Conservation (phyloP, 1,284 basidiomycete genomes). For the Pascua sp. region DNA sequence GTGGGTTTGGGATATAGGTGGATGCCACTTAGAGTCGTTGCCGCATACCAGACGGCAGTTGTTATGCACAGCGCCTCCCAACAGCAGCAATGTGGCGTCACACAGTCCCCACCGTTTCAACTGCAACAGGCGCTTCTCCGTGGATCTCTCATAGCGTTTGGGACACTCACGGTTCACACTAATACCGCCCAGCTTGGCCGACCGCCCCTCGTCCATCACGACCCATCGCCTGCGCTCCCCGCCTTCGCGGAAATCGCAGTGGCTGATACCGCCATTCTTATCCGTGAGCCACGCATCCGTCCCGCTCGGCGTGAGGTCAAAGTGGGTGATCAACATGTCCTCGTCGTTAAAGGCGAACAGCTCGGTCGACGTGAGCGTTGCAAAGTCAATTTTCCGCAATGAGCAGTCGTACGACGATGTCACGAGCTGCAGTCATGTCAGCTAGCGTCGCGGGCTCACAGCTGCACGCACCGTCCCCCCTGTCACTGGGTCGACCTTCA, state of each 20-base stretch:
- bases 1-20: not conserved
- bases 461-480: conserved; percentile 39
- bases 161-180: conserved; percentile 46
- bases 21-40: no score
- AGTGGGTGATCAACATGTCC: conserved; percentile 50
- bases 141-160: not conserved
- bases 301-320: conserved; percentile 50
- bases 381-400: conserved; percentile 49
- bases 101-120: no score
- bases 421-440: conserved; percentile 39
- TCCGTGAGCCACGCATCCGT: conserved; percentile 50
- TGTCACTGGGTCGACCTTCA: conserved; percentile 48
- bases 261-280: conserved; percentile 51
- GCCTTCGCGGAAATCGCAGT: conserved; percentile 48
- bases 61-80: no score
- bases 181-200: conserved; percentile 47
- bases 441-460: not conserved
- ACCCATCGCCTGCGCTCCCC: conserved; percentile 37
- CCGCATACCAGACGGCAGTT: no score
- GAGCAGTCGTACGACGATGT: conserved; percentile 53
- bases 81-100: no score
- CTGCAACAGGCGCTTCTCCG: not conserved
- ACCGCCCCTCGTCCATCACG: conserved; percentile 39
- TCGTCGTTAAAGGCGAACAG: conserved; percentile 48
- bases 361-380: conserved; percentile 45